Evolutionary conservation across 805 yeast genomes (phyloP).

Genomic region (Henningerozyma blattae): DNA sequence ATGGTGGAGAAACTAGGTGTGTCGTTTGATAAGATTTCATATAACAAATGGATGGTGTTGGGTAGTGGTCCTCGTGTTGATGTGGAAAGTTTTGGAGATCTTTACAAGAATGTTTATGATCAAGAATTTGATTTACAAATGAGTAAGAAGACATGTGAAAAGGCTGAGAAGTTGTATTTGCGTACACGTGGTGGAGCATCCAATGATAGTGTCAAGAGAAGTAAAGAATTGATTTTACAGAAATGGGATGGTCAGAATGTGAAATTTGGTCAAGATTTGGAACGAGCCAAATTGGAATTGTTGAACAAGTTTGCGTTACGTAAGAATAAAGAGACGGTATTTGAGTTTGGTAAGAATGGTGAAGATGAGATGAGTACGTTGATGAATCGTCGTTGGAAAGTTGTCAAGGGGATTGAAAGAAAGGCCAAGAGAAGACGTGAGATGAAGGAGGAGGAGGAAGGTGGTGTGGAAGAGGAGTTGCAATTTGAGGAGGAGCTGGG

Average conservation of each 20-base stretch:
- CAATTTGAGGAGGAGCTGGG: conserved; percentile 62
- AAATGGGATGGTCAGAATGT: conserved; percentile 90
- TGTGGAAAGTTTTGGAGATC: conserved; percentile 62
- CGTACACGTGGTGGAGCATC: conserved; percentile 84
- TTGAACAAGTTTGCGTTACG: conserved; percentile 63
- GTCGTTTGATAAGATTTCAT: conserved; percentile 44
- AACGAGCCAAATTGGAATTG: conserved; percentile 59
- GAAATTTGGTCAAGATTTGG: conserved; percentile 64
- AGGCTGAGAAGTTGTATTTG: conserved; percentile 81
- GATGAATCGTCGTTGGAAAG: conserved; percentile 79
- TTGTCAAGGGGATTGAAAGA: conserved; percentile 78
- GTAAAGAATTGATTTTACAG: conserved; percentile 59
- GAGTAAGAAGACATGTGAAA: conserved; percentile 56
- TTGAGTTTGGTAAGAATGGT: conserved; percentile 64
- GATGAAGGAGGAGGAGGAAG: conserved; percentile 55
- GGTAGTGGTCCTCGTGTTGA: conserved; percentile 72
- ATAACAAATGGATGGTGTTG: conserved; percentile 63
- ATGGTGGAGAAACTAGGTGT: conserved; percentile 56
- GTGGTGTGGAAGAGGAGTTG: conserved; percentile 60
- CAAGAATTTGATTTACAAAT: conserved; percentile 58
- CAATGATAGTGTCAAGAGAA: conserved; percentile 69
- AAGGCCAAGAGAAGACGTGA: conserved; percentile 61
- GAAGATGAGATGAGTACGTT: conserved; percentile 64
- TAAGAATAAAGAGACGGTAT: conserved; percentile 76
- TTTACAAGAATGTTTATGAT: conserved; percentile 46